Conservation (phyloP, 148 eudicot genomes). For the Amaranthus cruentus region DNA sequence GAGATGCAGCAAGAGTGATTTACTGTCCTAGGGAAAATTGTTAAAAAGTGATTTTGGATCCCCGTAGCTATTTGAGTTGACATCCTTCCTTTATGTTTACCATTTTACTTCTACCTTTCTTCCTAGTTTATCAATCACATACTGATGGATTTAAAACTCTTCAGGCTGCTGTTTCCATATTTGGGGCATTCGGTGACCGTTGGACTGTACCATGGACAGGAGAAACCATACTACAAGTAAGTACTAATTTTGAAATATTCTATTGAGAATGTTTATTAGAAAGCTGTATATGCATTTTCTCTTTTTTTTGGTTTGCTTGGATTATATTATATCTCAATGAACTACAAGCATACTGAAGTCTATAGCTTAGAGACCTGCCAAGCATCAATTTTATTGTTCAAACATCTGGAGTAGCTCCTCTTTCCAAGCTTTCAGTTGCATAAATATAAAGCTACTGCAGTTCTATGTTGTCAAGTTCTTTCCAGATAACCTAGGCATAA, state of each 20-base stretch:
- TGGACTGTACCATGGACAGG: slow-evolving; percentile 92
- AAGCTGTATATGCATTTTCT: background rate
- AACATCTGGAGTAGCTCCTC: no score
- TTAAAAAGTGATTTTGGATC: background rate
- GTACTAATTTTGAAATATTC: background rate
- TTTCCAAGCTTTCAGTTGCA: no score
- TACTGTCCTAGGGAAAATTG: background rate
- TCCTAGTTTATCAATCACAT: background rate
- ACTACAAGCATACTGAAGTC: no score
- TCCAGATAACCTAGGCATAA: no score
- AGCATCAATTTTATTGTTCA: no score
- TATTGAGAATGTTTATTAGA: background rate
- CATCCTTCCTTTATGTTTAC: background rate
- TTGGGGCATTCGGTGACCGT: slow-evolving; percentile 48
- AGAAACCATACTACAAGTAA: slow-evolving; percentile 76
- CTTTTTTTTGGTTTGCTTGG: background rate
- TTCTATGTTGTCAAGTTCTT: no score
- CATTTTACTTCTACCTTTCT: slow-evolving; percentile 2
- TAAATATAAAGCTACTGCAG: no score
- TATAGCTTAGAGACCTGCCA: no score
- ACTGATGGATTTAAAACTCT: slow-evolving; percentile 9
- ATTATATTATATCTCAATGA: background rate
- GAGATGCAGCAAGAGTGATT: background rate
- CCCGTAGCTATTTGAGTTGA: background rate
- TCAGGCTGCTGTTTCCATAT: slow-evolving; percentile 52